phyloP scores from a whole-genome alignment of 345 rosid species.

The Chamaenerion angustifolium region DNA sequence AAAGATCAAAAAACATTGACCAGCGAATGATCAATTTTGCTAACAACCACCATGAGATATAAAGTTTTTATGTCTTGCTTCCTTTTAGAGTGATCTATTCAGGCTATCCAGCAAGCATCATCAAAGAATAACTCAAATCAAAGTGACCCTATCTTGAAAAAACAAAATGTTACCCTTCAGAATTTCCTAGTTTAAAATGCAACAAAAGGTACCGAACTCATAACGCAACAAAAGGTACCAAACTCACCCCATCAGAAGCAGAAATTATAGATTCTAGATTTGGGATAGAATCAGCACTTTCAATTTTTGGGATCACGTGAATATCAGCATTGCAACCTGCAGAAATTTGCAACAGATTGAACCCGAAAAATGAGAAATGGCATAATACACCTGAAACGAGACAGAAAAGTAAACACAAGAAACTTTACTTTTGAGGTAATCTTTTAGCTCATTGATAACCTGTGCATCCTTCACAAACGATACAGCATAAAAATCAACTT shows the following conservation, averaged over 20 bases:
- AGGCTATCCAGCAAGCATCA: too few relatives aligned
- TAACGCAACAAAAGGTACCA: not conserved
- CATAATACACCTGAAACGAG: not conserved
- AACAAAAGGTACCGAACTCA: too few relatives aligned
- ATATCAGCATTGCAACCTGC: constrained; percentile 77
- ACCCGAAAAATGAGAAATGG: constrained; percentile 8
- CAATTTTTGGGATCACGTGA: constrained; percentile 73
- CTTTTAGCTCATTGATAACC: constrained; percentile 80
- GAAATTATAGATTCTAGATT: constrained; percentile 80
- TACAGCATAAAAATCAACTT: constrained; percentile 92
- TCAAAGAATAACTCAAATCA: too few relatives aligned
- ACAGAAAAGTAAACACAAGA: not conserved
- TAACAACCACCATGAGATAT: too few relatives aligned
- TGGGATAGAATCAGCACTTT: constrained; percentile 90
- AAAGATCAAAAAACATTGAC: too few relatives aligned
- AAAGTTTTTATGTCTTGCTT: too few relatives aligned
- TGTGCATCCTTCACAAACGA: constrained; percentile 95
- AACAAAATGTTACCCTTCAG: too few relatives aligned
- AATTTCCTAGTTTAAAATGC: too few relatives aligned
- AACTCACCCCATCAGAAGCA: constrained; percentile 94
- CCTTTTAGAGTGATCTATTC: too few relatives aligned
- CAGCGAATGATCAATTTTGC: too few relatives aligned
- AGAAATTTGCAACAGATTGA: constrained; percentile 12
- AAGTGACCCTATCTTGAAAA: too few relatives aligned
- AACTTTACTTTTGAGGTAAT: constrained; percentile 55